Evolutionary conservation across 2,329 filamentous ascomycete genomes (phyloP), one percentile per base, ranked within the genome.

Genomic region (Bipolaris bicolor): DNA sequence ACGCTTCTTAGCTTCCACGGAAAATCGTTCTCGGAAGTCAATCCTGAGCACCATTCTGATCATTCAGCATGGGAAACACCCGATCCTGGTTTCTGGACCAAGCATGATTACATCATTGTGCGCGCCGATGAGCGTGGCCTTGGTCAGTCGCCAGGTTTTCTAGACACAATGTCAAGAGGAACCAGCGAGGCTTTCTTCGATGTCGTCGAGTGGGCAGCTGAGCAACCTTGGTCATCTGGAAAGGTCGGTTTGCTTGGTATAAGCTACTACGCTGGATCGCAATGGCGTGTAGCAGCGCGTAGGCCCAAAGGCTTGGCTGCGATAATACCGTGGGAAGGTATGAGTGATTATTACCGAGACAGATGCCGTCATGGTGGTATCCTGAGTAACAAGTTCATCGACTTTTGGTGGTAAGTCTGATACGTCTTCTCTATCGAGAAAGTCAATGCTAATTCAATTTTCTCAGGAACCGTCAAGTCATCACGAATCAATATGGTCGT

Each of bases 401-500:
- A 73, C 34, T 85, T 88, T 65, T 90, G 87, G 87, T 89, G 86
- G 63, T 67, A 29, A 43, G 59, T 67, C 3, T 15, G 22, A 16
- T 7, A 18, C 10, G n/a, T 3, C 15, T n/a, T 16, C 5, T 22
- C 13, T 13, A 9, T 9, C 5, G 11, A n/a, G 10, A 31, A 4
- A 5, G 5, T n/a, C 9, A 7, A 44, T n/a, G 18, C 31, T 54
- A 13, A 55, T n/a, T 7, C 16, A 2, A 16, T 1, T 1, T 13
- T 5, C 1, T 3, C 82, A 82, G 81, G 86, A 82, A 88, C 65
- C 80, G 86, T 0, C 87, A 89, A 68, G 86, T 90, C 6, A 77
- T 89, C 7, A 79, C 80, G 0, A 90, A 90, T 65, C 89, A 91
- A 70, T 91, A 91, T 58, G 88, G 88, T 1, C 79, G 78, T 9